Percentiles rank a stretch among this genome's conserved stretches.
Conservation (phyloP, 148 eudicot species). For the Nyssa sinensis region DNA sequence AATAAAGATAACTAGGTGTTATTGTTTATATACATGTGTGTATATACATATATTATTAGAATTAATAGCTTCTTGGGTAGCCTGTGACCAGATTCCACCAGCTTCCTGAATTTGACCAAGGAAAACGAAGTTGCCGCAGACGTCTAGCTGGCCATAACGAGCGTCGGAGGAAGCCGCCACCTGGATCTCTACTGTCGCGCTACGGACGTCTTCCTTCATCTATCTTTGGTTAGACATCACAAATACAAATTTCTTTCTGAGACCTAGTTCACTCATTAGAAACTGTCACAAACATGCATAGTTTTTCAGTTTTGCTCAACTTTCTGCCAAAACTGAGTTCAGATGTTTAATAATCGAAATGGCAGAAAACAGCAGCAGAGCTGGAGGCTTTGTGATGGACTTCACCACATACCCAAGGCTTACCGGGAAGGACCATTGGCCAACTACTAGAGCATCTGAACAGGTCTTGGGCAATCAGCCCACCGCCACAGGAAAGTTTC, state of each 20-base stretch:
- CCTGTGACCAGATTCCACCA: constrained; percentile 68
- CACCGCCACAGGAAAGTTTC: constrained; percentile 33
- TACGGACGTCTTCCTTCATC: constrained; percentile 59
- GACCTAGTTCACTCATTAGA: neutral
- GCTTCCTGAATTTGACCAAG: constrained; percentile 87
- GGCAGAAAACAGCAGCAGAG: constrained; percentile 50
- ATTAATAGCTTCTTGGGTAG: constrained; percentile 8
- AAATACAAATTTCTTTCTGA: neutral
- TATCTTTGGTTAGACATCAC: constrained; percentile 42
- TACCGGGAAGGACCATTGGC: constrained; percentile 46
- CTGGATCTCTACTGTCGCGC: constrained; percentile 71
- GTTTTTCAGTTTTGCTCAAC: neutral
- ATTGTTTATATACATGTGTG: too few species aligned
- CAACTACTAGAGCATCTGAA: constrained; percentile 42
- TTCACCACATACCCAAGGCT: constrained; percentile 50
- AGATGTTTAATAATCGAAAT: constrained; percentile 3
- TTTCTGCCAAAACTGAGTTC: constrained; percentile 5
- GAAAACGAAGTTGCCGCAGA: constrained; percentile 88
- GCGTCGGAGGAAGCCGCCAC: constrained; percentile 91
- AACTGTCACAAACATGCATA: neutral
- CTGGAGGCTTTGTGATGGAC: constrained; percentile 71
- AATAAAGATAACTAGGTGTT: neutral
- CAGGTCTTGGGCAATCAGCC: constrained; percentile 36
- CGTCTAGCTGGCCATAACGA: constrained; percentile 95
- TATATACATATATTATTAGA: too few species aligned